phyloP scores from a whole-genome alignment of 495 filamentous ascomycete species.

The Annulohypoxylon moriforme region DNA sequence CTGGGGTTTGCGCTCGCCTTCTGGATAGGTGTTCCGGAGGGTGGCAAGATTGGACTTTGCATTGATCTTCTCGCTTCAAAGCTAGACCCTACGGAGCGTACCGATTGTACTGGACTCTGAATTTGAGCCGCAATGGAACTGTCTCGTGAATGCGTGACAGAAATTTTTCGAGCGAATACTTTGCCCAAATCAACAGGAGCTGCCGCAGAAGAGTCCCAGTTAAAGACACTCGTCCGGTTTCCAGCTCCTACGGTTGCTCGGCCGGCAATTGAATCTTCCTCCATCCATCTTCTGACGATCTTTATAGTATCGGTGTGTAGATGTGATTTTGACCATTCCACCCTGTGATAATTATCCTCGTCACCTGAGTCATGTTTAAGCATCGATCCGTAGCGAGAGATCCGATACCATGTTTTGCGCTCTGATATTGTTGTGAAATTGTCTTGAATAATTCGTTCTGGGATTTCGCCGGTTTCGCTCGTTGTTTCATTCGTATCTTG shows the following conservation, averaged over 20 bases:
- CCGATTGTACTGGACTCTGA: neutral
- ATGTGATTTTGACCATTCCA: slow-evolving; percentile 65
- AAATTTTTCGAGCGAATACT: slow-evolving; percentile 53
- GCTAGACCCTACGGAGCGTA: slow-evolving; percentile 3
- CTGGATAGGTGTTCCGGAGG: neutral
- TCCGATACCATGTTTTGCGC: slow-evolving; percentile 71
- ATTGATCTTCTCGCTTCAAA: slow-evolving; percentile 18
- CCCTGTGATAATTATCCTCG: slow-evolving; percentile 67
- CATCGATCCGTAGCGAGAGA: slow-evolving; percentile 67
- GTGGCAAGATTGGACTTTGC: slow-evolving; percentile 32
- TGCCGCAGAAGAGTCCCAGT: slow-evolving; percentile 63
- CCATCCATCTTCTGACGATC: slow-evolving; percentile 69
- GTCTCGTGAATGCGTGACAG: slow-evolving; percentile 35
- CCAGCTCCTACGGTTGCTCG: slow-evolving; percentile 58
- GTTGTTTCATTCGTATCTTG: slow-evolving; percentile 6
- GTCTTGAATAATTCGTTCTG: slow-evolving; percentile 57
- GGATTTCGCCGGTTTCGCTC: slow-evolving; percentile 31
- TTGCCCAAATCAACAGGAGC: slow-evolving; percentile 59
- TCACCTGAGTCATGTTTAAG: slow-evolving; percentile 65
- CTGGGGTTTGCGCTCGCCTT: slow-evolving; percentile 10
- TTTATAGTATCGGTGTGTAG: slow-evolving; percentile 63
- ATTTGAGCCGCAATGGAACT: slow-evolving; percentile 30
- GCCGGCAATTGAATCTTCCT: slow-evolving; percentile 66
- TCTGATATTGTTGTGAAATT: slow-evolving; percentile 63
- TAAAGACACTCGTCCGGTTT: slow-evolving; percentile 59